Evolutionary conservation across 2,329 filamentous ascomycete species (phyloP).

Genomic region (Sporothrix euskadiensis): DNA sequence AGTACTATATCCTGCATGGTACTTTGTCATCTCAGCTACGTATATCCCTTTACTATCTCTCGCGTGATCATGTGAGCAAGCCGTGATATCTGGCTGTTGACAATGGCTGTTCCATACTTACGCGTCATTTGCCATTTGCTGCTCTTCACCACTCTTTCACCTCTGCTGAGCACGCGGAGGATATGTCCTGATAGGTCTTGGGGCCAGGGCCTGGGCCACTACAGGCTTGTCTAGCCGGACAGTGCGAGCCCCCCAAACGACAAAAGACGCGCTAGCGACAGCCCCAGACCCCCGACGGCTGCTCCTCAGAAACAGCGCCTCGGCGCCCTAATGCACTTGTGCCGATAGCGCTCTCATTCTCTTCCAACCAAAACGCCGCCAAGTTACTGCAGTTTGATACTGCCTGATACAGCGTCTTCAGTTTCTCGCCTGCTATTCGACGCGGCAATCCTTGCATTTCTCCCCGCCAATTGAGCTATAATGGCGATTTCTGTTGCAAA

Average conservation of each 20-base stretch:
- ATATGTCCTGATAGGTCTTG: not conserved
- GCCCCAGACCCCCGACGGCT: not conserved
- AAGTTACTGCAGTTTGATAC: not conserved
- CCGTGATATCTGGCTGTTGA: not conserved
- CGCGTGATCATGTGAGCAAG: not conserved
- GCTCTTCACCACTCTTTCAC: not conserved
- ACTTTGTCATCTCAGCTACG: not conserved
- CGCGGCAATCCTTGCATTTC: not conserved
- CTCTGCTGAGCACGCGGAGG: not conserved
- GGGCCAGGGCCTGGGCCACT: not conserved
- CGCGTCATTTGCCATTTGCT: not conserved
- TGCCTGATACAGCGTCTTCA: not conserved
- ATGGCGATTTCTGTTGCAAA: not conserved
- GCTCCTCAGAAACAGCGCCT: not conserved
- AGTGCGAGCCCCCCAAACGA: not conserved
- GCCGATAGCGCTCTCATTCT: not conserved
- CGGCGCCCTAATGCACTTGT: conserved; percentile 8
- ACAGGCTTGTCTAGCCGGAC: not conserved
- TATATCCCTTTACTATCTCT: not conserved
- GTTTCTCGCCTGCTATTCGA: not conserved
- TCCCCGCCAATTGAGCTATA: not conserved
- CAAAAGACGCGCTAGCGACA: conserved; percentile 19
- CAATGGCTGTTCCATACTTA: not conserved
- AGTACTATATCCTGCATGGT: not conserved
- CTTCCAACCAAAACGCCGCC: not conserved